Percentiles rank a stretch among this genome's conserved stretches.
These are phyloP conservation scores for Trypanosoma platydactyli DNA, from an alignment of 208 protist species.

Conservation along the genomic window DNA sequence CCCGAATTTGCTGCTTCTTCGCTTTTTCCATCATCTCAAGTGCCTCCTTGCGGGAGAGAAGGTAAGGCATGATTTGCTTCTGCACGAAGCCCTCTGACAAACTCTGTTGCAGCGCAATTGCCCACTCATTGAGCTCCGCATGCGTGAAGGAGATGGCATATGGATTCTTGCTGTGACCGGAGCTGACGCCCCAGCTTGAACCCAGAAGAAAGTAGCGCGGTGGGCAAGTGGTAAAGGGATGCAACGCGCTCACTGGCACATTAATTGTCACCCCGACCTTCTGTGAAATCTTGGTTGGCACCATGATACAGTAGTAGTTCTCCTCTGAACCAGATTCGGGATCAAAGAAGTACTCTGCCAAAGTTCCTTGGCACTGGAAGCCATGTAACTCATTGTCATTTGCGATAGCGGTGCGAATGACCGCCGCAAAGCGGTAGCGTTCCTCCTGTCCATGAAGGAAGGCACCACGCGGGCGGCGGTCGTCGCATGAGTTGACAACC, in stretches of 20 bases:
- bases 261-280: slow-evolving; percentile 54
- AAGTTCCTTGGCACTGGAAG: slow-evolving; percentile 71
- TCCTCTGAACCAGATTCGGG: slow-evolving; percentile 67
- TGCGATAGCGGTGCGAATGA: slow-evolving; percentile 74
- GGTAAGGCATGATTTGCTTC: slow-evolving; percentile 54
- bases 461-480: slow-evolving; percentile 59
- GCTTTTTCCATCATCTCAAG: slow-evolving; percentile 50
- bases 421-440: slow-evolving; percentile 78
- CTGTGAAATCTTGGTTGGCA: slow-evolving; percentile 56
- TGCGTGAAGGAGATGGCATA: slow-evolving; percentile 71
- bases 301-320: slow-evolving; percentile 91
- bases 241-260: slow-evolving; percentile 74
- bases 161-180: slow-evolving; percentile 52
- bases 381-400: slow-evolving; percentile 82
- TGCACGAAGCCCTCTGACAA: slow-evolving; percentile 60
- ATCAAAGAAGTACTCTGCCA: slow-evolving; percentile 89
- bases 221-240: slow-evolving; percentile 74
- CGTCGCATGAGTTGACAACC: slow-evolving; percentile 67
- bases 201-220: slow-evolving; percentile 80
- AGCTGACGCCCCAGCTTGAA: slow-evolving; percentile 73
- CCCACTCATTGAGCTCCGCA: slow-evolving; percentile 75
- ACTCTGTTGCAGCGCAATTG: slow-evolving; percentile 48
- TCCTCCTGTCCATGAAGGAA: slow-evolving; percentile 83
- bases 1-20: slow-evolving; percentile 33
- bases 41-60: slow-evolving; percentile 60